Percentiles rank a stretch among this genome's conserved stretches.
These are phyloP conservation scores for Heliamphora pulchella DNA, from an alignment of 179 eudicot genomes.

Conservation along the genomic window DNA sequence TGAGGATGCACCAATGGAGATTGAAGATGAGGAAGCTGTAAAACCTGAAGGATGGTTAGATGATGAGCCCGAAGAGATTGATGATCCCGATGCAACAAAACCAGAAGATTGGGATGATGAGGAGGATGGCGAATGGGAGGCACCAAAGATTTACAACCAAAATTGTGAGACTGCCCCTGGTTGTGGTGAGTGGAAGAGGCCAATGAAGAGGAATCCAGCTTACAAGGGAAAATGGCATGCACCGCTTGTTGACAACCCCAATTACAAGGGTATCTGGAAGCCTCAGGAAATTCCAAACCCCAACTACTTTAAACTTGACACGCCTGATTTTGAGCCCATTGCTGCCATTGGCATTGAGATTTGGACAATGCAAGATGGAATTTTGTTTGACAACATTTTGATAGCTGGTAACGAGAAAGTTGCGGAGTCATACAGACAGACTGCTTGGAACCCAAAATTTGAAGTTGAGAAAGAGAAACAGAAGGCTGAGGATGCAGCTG, in stretches of 20 bases:
- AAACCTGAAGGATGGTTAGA: slow-evolving; percentile 97
- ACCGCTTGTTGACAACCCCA: slow-evolving; percentile 69
- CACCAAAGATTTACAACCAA: slow-evolving; percentile 80
- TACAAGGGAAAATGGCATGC: slow-evolving; percentile 85
- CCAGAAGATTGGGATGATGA: slow-evolving; percentile 99
- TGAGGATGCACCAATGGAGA: slow-evolving; percentile 89
- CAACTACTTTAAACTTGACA: slow-evolving; percentile 58
- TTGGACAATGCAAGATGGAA: slow-evolving; percentile 94
- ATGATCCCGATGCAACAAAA: slow-evolving; percentile 85
- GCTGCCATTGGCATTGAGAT: slow-evolving; percentile 89
- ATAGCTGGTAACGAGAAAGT: slow-evolving; percentile 59
- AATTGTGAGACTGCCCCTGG: slow-evolving; percentile 78
- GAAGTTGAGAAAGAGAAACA: slow-evolving; percentile 65
- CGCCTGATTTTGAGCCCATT: slow-evolving; percentile 70
- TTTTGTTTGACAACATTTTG: slow-evolving; percentile 67
- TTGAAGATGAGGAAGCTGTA: slow-evolving; percentile 70
- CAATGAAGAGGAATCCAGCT: slow-evolving; percentile 71
- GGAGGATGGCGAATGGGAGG: slow-evolving; percentile 95
- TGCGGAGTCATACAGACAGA: slow-evolving; percentile 49
- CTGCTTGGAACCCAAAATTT: slow-evolving; percentile 69
- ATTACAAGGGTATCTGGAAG: slow-evolving; percentile 83
- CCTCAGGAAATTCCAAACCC: slow-evolving; percentile 69
- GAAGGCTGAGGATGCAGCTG: slow-evolving; percentile 60
- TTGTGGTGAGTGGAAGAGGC: slow-evolving; percentile 92
- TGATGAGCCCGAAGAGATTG: slow-evolving; percentile 81